These are phyloP conservation scores for Aspergillus candidus DNA, from an alignment of 2,329 filamentous ascomycete species.

Conservation along the genomic window DNA sequence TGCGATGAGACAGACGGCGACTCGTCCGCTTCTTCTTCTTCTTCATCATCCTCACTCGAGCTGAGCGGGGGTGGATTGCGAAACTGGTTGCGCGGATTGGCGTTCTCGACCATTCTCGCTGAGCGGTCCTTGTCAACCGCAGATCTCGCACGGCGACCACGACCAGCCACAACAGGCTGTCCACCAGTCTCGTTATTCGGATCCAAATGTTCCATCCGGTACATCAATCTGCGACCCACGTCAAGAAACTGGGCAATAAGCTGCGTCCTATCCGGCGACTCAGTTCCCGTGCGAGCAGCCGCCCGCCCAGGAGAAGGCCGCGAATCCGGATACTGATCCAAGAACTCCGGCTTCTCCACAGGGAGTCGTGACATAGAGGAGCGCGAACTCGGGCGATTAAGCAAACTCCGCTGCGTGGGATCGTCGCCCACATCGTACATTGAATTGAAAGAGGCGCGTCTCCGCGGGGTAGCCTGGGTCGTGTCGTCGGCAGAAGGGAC, in stretches of 20 bases:
- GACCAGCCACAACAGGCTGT: conserved; percentile 19
- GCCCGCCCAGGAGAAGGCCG: conserved; percentile 5
- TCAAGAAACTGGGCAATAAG: conserved; percentile 35
- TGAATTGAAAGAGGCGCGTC: conserved; percentile 52
- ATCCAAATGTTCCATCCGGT: conserved; percentile 24
- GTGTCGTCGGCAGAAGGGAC: conserved; percentile 22
- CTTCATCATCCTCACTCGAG: conserved; percentile 20
- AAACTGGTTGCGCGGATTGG: conserved; percentile 11
- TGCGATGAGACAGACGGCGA: conserved; percentile 16
- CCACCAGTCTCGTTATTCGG: conserved; percentile 13
- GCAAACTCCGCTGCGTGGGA: conserved; percentile 39
- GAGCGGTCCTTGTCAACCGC: conserved; percentile 27
- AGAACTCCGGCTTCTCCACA: conserved; percentile 32
- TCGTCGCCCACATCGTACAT: conserved; percentile 49
- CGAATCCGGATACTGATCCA: conserved; percentile 16
- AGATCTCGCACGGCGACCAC: conserved; percentile 22
- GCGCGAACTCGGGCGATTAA: conserved; percentile 37
- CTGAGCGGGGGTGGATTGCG: conserved; percentile 13
- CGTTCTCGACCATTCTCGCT: conserved; percentile 21
- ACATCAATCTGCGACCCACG: conserved; percentile 33
- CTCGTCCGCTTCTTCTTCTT: conserved; percentile 8
- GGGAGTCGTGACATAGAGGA: conserved; percentile 40
- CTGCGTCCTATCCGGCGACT: conserved; percentile 30
- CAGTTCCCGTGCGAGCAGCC: conserved; percentile 6
- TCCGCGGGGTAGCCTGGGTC: conserved; percentile 26